A percentile compares a stretch with the other conserved stretches of the same genome.
Conservation (phyloP, 495 filamentous ascomycete genomes). For the Xylaria flabelliformis region DNA sequence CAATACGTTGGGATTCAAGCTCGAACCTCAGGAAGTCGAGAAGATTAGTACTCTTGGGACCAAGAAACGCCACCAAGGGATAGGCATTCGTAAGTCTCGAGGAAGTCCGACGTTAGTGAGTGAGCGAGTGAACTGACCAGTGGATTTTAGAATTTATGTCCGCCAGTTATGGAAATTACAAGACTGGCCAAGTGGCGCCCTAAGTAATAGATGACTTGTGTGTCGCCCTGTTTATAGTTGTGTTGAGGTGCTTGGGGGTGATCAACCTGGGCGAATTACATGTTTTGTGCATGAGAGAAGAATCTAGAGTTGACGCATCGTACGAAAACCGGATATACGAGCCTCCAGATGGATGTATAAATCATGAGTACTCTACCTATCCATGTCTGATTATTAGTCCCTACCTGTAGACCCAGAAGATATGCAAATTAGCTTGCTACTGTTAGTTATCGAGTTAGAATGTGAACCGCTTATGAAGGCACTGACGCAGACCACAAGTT, state of each 20-base stretch:
- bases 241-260: neutral
- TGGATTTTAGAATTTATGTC: conserved; percentile 10
- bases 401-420: neutral
- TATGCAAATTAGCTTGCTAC: neutral
- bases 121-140: neutral
- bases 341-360: neutral
- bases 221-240: neutral
- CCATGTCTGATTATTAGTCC: neutral
- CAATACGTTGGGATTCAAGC: conserved; percentile 65
- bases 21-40: conserved; percentile 73
- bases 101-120: neutral
- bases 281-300: neutral
- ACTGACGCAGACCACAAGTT: too few species aligned
- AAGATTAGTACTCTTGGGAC: conserved; percentile 66
- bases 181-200: conserved; percentile 9
- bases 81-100: conserved; percentile 7
- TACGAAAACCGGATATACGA: neutral
- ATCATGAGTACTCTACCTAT: neutral
- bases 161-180: conserved; percentile 1
- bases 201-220: neutral
- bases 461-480: neutral
- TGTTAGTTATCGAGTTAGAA: too few species aligned
- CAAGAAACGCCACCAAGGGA: conserved; percentile 58
- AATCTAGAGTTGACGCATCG: neutral
- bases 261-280: neutral